Evolutionary conservation across 768 basidiomycete genomes (phyloP), one percentile per base, ranked within the genome.

Genomic region (Omphalotus guepiniiformis): DNA sequence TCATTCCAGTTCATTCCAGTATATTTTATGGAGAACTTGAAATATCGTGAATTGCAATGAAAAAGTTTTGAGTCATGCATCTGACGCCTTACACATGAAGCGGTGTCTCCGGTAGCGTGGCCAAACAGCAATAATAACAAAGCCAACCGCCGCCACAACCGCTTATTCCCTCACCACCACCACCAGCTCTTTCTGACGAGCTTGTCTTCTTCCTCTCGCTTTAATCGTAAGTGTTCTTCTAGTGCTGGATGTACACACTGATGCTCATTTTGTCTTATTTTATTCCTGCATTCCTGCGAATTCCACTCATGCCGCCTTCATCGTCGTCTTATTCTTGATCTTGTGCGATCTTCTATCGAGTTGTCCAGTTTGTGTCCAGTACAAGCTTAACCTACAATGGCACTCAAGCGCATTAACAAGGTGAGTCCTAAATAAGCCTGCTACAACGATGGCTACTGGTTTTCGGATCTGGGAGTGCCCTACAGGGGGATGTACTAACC

Each of bases 351-450:
- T 22, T 39, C 34, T 29, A 41, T 53, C 47, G 39, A 18, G 42
- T 55, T 26, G 39, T 60, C 61, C 64, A 53, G 53, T 56, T 56
- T 53, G 51, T 57, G 56, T 59, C 57, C 53, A 55, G 39, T 53
- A 42, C 19, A 15, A 40, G 18, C 50, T 64, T 60, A 48, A 53
- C 59, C 51, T 47, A 52, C 58, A 59, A 97, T 97, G 95, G 93
- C 95, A 63, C 80, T 96, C 58, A 96, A 95, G 80, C 95, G 95
- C 80, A 98, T 98, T 76, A 95, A 95, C 87, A 98, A 96, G 88
- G 93, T 91, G 52, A 35, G 62, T 52, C 49, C 42, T 51, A 32
- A 28, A 15, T 35, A 6, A n/a, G n/a, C n/a, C n/a, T n/a, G n/a
- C n/a, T n/a, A n/a, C 15, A 15, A n/a, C n/a, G 12, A 16, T 25